These are phyloP conservation scores for Cordyceps militaris DNA, from an alignment of 2,329 filamentous ascomycete species.

Conservation along the genomic window DNA sequence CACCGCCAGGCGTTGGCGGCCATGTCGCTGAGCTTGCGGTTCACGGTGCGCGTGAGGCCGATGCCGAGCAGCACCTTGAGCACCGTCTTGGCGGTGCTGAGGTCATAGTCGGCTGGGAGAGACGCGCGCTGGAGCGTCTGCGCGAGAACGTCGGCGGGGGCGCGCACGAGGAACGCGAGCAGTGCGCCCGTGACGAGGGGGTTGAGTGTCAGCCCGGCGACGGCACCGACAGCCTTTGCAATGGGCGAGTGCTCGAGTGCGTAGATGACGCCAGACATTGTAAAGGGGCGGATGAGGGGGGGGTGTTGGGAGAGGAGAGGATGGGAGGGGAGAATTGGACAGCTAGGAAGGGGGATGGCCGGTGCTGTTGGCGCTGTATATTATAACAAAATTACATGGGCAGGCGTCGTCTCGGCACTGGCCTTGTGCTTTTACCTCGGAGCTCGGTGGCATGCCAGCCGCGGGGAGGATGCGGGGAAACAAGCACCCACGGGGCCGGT, in stretches of 20 bases:
- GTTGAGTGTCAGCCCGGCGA: neutral
- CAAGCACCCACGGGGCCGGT: too few species aligned
- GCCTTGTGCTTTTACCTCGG: too few species aligned
- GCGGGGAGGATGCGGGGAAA: too few species aligned
- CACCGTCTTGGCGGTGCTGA: slow-evolving; percentile 1
- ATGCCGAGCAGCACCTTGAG: slow-evolving; percentile 14
- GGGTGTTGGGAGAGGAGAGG: neutral
- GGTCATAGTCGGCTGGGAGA: slow-evolving; percentile 4
- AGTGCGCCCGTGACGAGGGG: slow-evolving; percentile 5
- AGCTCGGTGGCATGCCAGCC: too few species aligned
- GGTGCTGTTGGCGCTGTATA: too few species aligned
- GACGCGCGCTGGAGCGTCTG: slow-evolving; percentile 8
- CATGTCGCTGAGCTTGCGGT: slow-evolving; percentile 14
- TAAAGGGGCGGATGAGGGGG: neutral
- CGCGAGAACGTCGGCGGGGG: neutral
- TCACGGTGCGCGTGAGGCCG: slow-evolving; percentile 12
- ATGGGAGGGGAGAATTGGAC: neutral
- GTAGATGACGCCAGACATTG: slow-evolving; percentile 7
- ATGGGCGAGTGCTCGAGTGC: slow-evolving; percentile 1
- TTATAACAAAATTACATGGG: too few species aligned
- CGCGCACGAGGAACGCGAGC: neutral
- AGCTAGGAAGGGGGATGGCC: too few species aligned
- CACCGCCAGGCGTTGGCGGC: slow-evolving; percentile 16
- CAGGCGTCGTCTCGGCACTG: too few species aligned
- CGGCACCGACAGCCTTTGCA: neutral